A percentile compares a stretch with the other conserved stretches of the same genome.
phyloP scores from a whole-genome alignment of 352 stramenopile genomes.

The Phytophthora melonis region DNA sequence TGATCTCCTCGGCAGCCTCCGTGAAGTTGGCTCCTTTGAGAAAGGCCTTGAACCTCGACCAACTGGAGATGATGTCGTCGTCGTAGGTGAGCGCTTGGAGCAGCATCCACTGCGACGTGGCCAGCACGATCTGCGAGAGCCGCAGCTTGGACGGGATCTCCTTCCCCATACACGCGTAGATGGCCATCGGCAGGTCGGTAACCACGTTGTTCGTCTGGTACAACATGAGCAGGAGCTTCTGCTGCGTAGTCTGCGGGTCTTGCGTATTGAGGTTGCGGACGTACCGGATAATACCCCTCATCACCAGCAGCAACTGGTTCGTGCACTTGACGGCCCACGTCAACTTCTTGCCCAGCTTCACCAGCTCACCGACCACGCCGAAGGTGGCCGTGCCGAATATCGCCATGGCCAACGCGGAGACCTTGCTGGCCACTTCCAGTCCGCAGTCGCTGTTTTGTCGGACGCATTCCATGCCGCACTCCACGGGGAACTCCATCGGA shows the following conservation, averaged over 20 bases:
- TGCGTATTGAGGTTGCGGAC: constrained; percentile 22
- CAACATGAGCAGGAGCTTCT: constrained; percentile 23
- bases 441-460: constrained; percentile 51
- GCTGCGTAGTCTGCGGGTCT: constrained; percentile 26
- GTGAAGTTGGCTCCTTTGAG: constrained; percentile 41
- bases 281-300: constrained; percentile 33
- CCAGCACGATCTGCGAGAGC: constrained; percentile 17
- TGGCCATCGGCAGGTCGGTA: constrained; percentile 20
- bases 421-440: constrained; percentile 44
- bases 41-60: constrained; percentile 29
- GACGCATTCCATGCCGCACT: constrained; percentile 65
- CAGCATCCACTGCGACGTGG: constrained; percentile 27
- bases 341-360: constrained; percentile 23
- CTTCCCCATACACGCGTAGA: constrained; percentile 25
- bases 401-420: constrained; percentile 39
- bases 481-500: constrained; percentile 57
- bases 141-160: constrained; percentile 16
- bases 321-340: constrained; percentile 24
- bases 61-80: constrained; percentile 37
- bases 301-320: constrained; percentile 17
- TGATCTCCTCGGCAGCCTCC: constrained; percentile 33
- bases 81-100: constrained; percentile 32
- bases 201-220: constrained; percentile 32
- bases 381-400: constrained; percentile 39
- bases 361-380: constrained; percentile 46